phyloP scores from a whole-genome alignment of 1,284 basidiomycete genomes.

The Blastosporella zonata region DNA sequence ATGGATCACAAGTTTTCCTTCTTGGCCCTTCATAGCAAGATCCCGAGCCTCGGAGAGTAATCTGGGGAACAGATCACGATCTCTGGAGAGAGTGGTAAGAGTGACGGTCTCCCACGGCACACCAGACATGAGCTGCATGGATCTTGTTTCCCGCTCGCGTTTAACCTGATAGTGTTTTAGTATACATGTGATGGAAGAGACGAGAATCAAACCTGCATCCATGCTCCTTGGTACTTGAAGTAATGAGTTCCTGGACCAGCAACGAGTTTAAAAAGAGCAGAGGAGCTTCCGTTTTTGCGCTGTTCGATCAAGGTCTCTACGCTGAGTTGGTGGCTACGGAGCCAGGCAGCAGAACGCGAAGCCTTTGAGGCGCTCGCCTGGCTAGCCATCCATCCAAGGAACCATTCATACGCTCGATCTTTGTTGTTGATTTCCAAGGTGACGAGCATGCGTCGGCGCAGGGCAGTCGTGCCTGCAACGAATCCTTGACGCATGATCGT shows the following conservation, averaged over 20 bases:
- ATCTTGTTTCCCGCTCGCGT: conserved; percentile 89
- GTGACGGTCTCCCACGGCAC: conserved; percentile 98
- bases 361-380: conserved; percentile 38
- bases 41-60: conserved; percentile 88
- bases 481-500: conserved; percentile 72
- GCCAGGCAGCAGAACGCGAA: conserved; percentile 44
- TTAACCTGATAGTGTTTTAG: conserved; percentile 61
- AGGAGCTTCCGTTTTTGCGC: conserved; percentile 84
- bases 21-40: conserved; percentile 81
- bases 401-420: conserved; percentile 95
- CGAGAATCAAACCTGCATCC: conserved; percentile 80
- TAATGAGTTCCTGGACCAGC: conserved; percentile 96
- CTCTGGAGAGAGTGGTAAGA: conserved; percentile 87
- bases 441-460: conserved; percentile 90
- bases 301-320: conserved; percentile 92
- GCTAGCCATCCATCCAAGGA: conserved; percentile 94
- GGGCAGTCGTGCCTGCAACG: conserved; percentile 68
- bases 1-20: conserved; percentile 95
- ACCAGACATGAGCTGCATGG: conserved; percentile 89
- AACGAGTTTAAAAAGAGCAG: conserved; percentile 87
- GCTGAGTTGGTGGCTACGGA: conserved; percentile 87
- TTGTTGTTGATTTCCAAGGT: conserved; percentile 96
- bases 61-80: conserved; percentile 77
- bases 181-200: neutral
- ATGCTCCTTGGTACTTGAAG: conserved; percentile 86